Evolutionary conservation across 1,284 basidiomycete genomes (phyloP).

Genomic region (Tilletia indica): DNA sequence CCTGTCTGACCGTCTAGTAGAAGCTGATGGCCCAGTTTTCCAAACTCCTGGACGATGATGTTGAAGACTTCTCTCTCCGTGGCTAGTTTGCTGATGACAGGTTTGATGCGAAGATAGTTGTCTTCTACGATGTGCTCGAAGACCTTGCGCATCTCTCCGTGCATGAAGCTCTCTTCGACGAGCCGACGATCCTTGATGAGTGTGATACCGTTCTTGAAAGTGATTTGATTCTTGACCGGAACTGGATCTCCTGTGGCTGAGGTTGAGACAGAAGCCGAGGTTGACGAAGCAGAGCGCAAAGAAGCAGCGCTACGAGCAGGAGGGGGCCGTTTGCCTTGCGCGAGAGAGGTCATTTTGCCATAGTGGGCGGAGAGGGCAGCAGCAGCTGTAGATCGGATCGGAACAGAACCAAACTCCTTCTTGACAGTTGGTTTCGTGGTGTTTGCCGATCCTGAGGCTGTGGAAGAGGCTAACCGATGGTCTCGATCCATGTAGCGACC

Average conservation of each 20-base stretch:
- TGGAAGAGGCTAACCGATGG: not conserved
- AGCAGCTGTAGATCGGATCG: not conserved
- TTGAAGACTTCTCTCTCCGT: not conserved
- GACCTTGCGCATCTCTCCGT: not conserved
- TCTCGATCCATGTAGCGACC: too few species aligned
- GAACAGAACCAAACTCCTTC: not conserved
- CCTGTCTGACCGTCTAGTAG: not conserved
- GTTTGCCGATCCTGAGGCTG: not conserved
- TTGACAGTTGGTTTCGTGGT: too few species aligned
- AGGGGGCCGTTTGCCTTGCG: not conserved
- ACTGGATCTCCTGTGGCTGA: too few species aligned
- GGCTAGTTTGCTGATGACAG: not conserved
- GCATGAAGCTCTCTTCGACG: not conserved
- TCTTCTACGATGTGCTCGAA: constrained; percentile 1
- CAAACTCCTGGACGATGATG: not conserved
- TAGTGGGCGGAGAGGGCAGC: not conserved
- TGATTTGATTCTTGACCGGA: not conserved
- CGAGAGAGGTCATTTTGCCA: not conserved
- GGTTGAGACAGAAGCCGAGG: not conserved
- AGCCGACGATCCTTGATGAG: not conserved
- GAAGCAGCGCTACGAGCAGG: not conserved
- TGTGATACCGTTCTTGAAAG: constrained; percentile 10
- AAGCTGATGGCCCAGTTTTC: not conserved
- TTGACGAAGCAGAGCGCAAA: not conserved
- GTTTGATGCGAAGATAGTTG: not conserved